phyloP scores from a whole-genome alignment of 495 filamentous ascomycete genomes.

The Aspergillus campestris region DNA sequence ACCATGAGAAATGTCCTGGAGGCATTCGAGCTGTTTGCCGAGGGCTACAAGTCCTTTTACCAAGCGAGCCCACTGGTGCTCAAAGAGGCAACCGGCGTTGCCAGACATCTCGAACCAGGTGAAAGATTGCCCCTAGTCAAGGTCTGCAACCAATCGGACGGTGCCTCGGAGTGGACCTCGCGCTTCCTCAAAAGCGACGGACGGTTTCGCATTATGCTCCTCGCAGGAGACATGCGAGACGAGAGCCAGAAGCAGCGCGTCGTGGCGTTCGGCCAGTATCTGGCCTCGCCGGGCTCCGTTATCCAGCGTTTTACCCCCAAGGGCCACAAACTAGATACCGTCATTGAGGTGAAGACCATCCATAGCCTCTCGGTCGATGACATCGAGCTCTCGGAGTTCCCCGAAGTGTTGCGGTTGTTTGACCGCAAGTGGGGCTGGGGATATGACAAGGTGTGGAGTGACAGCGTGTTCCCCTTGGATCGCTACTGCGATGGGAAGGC shows the following conservation, averaged over 20 bases:
- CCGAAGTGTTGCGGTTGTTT: conserved; percentile 46
- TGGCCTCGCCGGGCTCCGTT: conserved; percentile 16
- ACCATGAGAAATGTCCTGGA: conserved; percentile 22
- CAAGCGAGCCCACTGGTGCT: conserved; percentile 20
- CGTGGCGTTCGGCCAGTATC: conserved; percentile 30
- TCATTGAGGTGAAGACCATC: conserved; percentile 49
- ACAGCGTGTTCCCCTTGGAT: conserved; percentile 52
- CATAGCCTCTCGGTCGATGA: conserved; percentile 44
- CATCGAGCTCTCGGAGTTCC: conserved; percentile 50
- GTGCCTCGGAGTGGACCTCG: conserved; percentile 40
- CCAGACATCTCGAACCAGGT: conserved; percentile 34
- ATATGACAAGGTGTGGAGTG: conserved; percentile 57
- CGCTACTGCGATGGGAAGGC: conserved; percentile 45
- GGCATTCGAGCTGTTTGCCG: conserved; percentile 24
- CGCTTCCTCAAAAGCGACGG: conserved; percentile 41
- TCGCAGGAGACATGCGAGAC: conserved; percentile 49
- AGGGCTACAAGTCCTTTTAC: conserved; percentile 31
- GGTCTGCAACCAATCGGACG: conserved; percentile 48
- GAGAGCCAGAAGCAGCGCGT: conserved; percentile 36
- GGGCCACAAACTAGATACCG: conserved; percentile 24
- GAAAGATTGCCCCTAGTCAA: conserved; percentile 45
- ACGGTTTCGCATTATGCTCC: conserved; percentile 51
- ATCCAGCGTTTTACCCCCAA: conserved; percentile 32
- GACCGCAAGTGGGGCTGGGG: conserved; percentile 47
- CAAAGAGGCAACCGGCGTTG: conserved; percentile 14